These are phyloP conservation scores for Piper betle DNA, from an alignment of 164 flowering plant genomes.

Conservation along the genomic window DNA sequence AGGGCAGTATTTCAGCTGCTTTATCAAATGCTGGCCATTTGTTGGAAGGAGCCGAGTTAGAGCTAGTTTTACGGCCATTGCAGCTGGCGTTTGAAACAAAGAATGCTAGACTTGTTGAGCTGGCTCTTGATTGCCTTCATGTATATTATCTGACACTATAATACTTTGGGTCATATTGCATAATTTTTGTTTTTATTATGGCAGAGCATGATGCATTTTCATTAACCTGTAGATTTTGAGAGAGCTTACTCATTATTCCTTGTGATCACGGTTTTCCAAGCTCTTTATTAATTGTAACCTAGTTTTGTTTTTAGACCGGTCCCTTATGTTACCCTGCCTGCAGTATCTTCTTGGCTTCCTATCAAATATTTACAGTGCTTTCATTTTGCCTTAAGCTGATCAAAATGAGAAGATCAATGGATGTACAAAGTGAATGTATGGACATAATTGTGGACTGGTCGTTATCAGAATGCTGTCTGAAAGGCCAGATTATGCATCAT, in stretches of 20 bases:
- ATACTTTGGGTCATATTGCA: not conserved
- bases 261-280: too few relatives aligned
- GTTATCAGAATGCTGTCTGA: too few relatives aligned
- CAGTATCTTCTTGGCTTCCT: too few relatives aligned
- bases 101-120: constrained; percentile 67
- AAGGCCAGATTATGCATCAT: too few relatives aligned
- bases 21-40: constrained; percentile 73
- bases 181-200: not conserved
- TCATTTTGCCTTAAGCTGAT: too few relatives aligned
- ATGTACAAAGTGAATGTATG: too few relatives aligned
- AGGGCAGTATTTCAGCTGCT: constrained; percentile 33
- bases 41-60: constrained; percentile 59
- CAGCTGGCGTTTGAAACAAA: constrained; percentile 89
- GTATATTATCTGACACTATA: constrained; percentile 19
- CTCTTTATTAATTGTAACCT: too few relatives aligned
- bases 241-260: not conserved
- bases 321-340: too few relatives aligned
- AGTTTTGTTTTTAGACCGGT: too few relatives aligned
- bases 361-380: too few relatives aligned
- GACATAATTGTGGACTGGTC: too few relatives aligned
- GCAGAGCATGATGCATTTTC: not conserved
- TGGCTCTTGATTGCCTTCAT: constrained; percentile 97
- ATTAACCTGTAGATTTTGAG: not conserved
- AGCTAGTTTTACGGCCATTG: constrained; percentile 83
- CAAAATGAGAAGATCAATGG: too few relatives aligned